phyloP scores from a whole-genome alignment of 176 grass and related monocot genomes.

The maize (Zea mays) region Zm-B73-REFERENCE-NAM-5.0 NC_050101.1:131689501-131690000 shows the following conservation, averaged over 20 bases:
- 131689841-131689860: constrained; percentile 48
- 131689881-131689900: constrained; percentile 63
- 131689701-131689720: constrained; percentile 47
- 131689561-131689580: neutral
- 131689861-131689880: neutral
- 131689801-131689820: constrained; percentile 48
- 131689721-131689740: constrained; percentile 63
- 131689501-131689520: neutral
- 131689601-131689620: neutral
- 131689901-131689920: constrained; percentile 81
- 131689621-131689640: neutral
- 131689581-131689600: too few species aligned
- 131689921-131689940: constrained; percentile 20
- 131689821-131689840: constrained; percentile 52
- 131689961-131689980: constrained; percentile 50
- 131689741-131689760: constrained; percentile 55
- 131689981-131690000: constrained; percentile 57
- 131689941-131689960: constrained; percentile 30
- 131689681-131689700: constrained; percentile 62
- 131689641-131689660: neutral
- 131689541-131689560: neutral
- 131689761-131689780: constrained; percentile 35
- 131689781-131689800: constrained; percentile 40
- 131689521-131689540: constrained; percentile 1
- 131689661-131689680: constrained; percentile 43